phyloP scores from a whole-genome alignment of 1,284 basidiomycete species.

The Ceratobasidium theobromae region DNA sequence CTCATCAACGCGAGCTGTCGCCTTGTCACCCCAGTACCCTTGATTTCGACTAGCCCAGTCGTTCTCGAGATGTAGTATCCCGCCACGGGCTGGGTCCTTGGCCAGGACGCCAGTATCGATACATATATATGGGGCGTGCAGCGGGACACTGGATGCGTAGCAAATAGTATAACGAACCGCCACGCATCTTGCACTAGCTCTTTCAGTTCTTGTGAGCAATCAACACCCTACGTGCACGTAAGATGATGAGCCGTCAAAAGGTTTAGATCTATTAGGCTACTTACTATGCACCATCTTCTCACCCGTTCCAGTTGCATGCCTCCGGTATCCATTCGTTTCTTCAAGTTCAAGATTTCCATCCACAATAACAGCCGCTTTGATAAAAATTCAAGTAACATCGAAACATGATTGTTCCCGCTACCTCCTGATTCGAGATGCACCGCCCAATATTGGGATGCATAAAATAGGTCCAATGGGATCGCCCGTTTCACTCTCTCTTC shows the following conservation, averaged over 20 bases:
- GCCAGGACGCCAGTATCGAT: neutral
- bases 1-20: no score
- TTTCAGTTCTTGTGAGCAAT: neutral
- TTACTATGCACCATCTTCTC: neutral
- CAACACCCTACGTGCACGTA: neutral
- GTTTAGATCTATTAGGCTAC: neutral
- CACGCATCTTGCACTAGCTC: neutral
- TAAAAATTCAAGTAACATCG: neutral
- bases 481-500: neutral
- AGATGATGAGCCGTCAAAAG: neutral
- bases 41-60: no score
- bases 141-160: neutral
- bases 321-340: neutral
- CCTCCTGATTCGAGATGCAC: neutral
- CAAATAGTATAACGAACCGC: neutral
- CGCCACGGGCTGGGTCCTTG: neutral
- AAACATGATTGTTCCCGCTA: neutral
- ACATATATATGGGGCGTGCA: constrained; percentile 10
- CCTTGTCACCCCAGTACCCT: no score
- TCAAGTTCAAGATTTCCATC: constrained; percentile 26
- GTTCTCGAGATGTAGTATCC: neutral
- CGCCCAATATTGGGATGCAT: constrained; percentile 5
- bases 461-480: neutral
- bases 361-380: neutral
- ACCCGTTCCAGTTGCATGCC: neutral